Conservation (phyloP, 2,329 filamentous ascomycete species). For the Colletotrichum spinosum region DNA sequence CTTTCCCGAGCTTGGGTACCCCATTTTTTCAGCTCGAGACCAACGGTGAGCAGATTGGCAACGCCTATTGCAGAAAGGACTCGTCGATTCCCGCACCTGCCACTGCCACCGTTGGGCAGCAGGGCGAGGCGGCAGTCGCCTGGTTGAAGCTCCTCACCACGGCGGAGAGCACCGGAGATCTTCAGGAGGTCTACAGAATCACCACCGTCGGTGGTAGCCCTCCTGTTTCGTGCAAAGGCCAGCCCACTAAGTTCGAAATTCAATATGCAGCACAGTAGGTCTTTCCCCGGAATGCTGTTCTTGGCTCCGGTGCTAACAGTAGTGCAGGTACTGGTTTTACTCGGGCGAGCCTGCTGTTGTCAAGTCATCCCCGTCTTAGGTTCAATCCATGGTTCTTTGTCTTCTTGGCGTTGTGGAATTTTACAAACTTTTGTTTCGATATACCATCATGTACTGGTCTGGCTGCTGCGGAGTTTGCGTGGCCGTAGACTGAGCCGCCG, state of each 20-base stretch:
- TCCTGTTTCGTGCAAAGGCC: conserved; percentile 78
- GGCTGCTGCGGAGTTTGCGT: not conserved
- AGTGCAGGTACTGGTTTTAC: conserved; percentile 54
- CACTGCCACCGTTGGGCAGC: conserved; percentile 67
- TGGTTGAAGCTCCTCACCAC: conserved; percentile 80
- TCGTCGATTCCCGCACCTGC: conserved; percentile 71
- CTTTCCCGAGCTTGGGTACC: conserved; percentile 77
- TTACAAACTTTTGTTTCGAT: conserved; percentile 3
- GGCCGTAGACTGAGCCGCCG: conserved; percentile 13
- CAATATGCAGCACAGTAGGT: conserved; percentile 89
- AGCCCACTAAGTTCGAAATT: conserved; percentile 74
- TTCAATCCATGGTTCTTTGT: not conserved
- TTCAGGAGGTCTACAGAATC: conserved; percentile 84
- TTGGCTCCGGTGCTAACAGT: conserved; percentile 23
- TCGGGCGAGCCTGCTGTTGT: conserved; percentile 23
- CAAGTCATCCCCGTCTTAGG: conserved; percentile 12
- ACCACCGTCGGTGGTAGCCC: conserved; percentile 85
- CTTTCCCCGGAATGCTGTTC: conserved; percentile 37
- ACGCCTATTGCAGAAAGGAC: conserved; percentile 72
- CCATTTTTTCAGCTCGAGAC: conserved; percentile 86
- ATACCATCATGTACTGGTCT: conserved; percentile 29
- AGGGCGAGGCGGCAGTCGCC: conserved; percentile 76
- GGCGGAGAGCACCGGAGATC: conserved; percentile 67
- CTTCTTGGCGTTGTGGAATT: conserved; percentile 22
- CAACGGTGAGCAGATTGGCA: conserved; percentile 63